Base-by-base conservation (phyloP, 2,329 filamentous ascomycete species). In the Arthrinium phaeospermum region DNA sequence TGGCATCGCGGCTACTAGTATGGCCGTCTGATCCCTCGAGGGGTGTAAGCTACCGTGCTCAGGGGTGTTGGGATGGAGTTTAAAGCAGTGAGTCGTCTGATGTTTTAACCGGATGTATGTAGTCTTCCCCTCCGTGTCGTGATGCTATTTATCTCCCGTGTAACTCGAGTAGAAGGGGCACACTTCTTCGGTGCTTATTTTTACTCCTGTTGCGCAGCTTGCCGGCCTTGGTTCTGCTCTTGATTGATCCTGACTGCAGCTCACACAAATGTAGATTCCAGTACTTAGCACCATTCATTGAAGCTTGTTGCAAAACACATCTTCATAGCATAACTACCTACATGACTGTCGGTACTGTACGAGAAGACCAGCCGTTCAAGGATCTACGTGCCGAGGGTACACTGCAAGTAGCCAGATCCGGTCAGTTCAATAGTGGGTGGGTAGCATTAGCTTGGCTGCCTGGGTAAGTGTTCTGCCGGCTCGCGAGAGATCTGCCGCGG, bases 401-500 rank as follows among this genome's bases (percentile, higher is more conserved):
- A 30, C 27, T 30, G 27, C 27, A 30, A 30, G 27, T 22, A 61
- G 30, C 27, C 16, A 37, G 30, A 12, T 34, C 53, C 19, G 30
- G 53, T 19, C 30, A 37, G 34, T 41, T 41, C 4, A 14, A 10
- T 64, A 37, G 30, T n/a, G 10, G 34, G 22, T 1, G 19, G 30
- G 10, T n/a, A 14, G 27, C 30, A 4, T 37, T 64, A 64, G 34
- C n/a, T 34, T 30, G 19, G 34, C 4, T 41, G 57, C 10, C 5
- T 64, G 57, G 57, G 13, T 64, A 64, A 64, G 57, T 64, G 8
- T 64, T 64, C n/a, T 41, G 57, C 57, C 57, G 57, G 8, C 57
- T 8, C 6, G 3, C 57, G 3, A 41, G 34, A 22, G 57, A 13
- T n/a, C n/a, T n/a, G 30, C 22, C 1, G 10, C 57, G 57, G 57